Evolutionary conservation across 208 protist genomes (phyloP).

Genomic region (Leishmania mexicana): DNA sequence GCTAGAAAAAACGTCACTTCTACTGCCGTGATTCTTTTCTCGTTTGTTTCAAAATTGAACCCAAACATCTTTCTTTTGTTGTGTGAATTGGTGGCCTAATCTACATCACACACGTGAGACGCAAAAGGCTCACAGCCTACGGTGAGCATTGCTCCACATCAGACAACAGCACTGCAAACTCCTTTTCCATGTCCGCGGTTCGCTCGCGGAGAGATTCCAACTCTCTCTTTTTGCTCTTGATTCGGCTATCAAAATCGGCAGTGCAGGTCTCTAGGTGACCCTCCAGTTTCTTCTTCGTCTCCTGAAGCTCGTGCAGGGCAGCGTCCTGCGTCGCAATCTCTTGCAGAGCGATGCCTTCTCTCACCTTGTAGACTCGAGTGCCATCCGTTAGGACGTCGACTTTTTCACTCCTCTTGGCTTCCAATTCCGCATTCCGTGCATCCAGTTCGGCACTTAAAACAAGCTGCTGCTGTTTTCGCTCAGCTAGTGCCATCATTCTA

Average conservation of each 20-base stretch:
- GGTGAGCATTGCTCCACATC: constrained; percentile 61
- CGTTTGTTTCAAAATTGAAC: not conserved
- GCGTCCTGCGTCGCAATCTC: constrained; percentile 62
- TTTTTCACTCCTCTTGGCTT: constrained; percentile 48
- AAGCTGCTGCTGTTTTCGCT: constrained; percentile 43
- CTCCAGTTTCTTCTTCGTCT: constrained; percentile 62
- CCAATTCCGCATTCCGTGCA: constrained; percentile 36
- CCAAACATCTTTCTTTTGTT: not conserved
- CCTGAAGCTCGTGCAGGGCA: constrained; percentile 52
- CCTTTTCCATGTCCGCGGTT: constrained; percentile 83
- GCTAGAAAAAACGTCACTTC: not conserved
- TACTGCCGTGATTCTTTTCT: not conserved
- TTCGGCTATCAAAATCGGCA: constrained; percentile 57
- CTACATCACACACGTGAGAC: constrained; percentile 15
- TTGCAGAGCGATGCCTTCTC: constrained; percentile 65
- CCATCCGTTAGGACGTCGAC: constrained; percentile 87
- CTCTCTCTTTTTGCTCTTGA: constrained; percentile 61
- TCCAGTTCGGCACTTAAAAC: constrained; percentile 32
- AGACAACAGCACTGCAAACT: constrained; percentile 73
- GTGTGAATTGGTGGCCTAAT: not conserved
- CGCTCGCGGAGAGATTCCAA: constrained; percentile 62
- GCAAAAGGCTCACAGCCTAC: not conserved
- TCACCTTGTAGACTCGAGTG: constrained; percentile 84
- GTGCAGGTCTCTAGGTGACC: constrained; percentile 54
- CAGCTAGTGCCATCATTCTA: constrained; percentile 50